Evolutionary conservation across 768 basidiomycete genomes (phyloP).

Genomic region (Cyclocybe cylindracea): DNA sequence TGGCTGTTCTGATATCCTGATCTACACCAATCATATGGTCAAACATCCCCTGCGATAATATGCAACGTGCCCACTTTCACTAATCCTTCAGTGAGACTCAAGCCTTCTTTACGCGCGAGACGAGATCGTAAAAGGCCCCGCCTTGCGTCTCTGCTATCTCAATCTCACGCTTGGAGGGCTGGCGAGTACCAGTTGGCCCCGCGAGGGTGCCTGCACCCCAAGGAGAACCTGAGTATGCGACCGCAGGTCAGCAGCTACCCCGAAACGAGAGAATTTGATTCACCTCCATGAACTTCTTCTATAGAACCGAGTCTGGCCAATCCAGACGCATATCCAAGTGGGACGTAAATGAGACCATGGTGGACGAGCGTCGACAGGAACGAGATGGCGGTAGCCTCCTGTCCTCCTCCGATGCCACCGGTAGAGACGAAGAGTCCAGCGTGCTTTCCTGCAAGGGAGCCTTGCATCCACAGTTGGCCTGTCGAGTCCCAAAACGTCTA

Average conservation of each 20-base stretch:
- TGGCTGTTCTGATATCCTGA: too few relatives aligned
- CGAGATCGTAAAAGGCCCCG: slow-evolving; percentile 45
- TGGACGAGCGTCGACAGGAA: slow-evolving; percentile 63
- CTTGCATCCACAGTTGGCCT: slow-evolving; percentile 61
- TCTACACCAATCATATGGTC: not conserved
- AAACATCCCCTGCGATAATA: slow-evolving; percentile 3
- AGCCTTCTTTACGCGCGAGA: slow-evolving; percentile 37
- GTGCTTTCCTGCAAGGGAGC: slow-evolving; percentile 72
- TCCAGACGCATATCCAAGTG: slow-evolving; percentile 64
- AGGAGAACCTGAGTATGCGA: slow-evolving; percentile 30
- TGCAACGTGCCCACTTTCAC: too few relatives aligned
- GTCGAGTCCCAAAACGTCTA: slow-evolving; percentile 79
- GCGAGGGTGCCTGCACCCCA: slow-evolving; percentile 77
- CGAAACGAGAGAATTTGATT: not conserved
- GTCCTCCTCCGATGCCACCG: slow-evolving; percentile 78
- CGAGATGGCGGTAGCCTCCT: slow-evolving; percentile 58
- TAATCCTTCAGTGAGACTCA: slow-evolving; percentile 8
- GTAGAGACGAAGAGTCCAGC: slow-evolving; percentile 76
- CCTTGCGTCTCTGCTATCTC: slow-evolving; percentile 56
- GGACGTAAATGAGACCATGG: slow-evolving; percentile 73
- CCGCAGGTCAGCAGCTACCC: not conserved
- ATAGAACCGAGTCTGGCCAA: slow-evolving; percentile 42
- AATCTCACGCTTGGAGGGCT: slow-evolving; percentile 50
- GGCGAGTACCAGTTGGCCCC: slow-evolving; percentile 43
- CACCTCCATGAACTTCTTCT: slow-evolving; percentile 59